Evolutionary conservation across 176 grass and related monocot species (phyloP), one percentile per base, ranked within the genome.

Genomic region (Oryza nivara): DNA sequence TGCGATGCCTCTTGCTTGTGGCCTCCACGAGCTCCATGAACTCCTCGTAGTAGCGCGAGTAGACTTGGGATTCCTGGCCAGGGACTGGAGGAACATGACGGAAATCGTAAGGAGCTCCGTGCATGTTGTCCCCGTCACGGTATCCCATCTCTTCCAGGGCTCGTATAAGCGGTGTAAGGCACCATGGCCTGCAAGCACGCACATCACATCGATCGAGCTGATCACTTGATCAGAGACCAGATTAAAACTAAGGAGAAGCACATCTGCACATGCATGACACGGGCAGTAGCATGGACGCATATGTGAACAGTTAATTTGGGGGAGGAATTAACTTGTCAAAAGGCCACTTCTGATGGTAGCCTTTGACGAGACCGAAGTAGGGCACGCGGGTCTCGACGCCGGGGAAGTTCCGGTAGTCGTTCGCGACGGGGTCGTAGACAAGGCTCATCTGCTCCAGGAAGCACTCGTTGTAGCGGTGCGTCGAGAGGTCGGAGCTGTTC

Each of bases 401-500:
- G 65, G 46, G 16, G 14, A 69, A 5, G 65, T 68, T 69, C 2
- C 9, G 45, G 45, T 38, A 80, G 17, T 80, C 46, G 11, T 80
- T 51, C 3, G 26, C 1, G 46, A 0, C 17, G 28, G 78, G 17
- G 45, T 80, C 65, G 30, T 80, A 80, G 46, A 40, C 46, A 19
- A 80, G 78, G 65, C 28, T n/a, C 78, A 80, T 80, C 78, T 80
- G 78, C 78, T 80, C 78, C 4, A 8, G 0, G 78, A 80, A 80
- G 65, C 78, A 80, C 8, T 8, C 38, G 44, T 65, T 35, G 26
- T 80, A 80, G 65, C 52, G 11, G 78, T 36, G 45, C 26, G 25
- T 44, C 10, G 58, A 1, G 0, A 80, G 2, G 10, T 80, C 78
- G 1, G 65, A 51, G 44, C 4, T 0, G 78, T 80, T 80, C 22